These are phyloP conservation scores for Leccinum aurantiacum DNA, from an alignment of 768 basidiomycete species.

Conservation along the genomic window DNA sequence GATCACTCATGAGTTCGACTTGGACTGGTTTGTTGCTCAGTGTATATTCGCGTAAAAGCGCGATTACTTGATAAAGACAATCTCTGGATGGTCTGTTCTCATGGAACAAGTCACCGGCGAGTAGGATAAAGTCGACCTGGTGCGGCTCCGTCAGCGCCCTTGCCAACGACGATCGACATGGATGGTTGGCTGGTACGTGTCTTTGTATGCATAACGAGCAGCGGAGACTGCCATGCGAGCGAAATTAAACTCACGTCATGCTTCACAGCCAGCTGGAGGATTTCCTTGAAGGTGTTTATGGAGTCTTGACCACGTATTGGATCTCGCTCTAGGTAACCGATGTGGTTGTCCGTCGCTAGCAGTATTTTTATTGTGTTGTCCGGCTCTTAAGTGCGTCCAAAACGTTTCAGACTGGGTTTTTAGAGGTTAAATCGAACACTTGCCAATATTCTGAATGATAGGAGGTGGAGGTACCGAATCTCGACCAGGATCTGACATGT, in stretches of 20 bases:
- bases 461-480: conserved; percentile 33
- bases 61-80: conserved; percentile 85
- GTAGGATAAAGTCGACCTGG: conserved; percentile 93
- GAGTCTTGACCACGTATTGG: conserved; percentile 94
- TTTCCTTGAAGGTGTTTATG: conserved; percentile 93
- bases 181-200: not conserved
- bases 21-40: conserved; percentile 87
- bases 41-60: conserved; percentile 87
- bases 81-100: conserved; percentile 95
- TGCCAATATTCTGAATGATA: conserved; percentile 41
- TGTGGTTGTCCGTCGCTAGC: conserved; percentile 94
- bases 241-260: conserved; percentile 61
- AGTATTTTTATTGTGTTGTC: conserved; percentile 79
- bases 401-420: conserved; percentile 3
- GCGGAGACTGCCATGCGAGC: not conserved
- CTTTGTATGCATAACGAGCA: not conserved
- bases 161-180: not conserved
- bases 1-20: conserved; percentile 90
- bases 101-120: conserved; percentile 96
- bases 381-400: conserved; percentile 38
- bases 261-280: conserved; percentile 87
- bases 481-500: conserved; percentile 29
- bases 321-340: conserved; percentile 93
- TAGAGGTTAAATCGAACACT: conserved; percentile 19
- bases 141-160: conserved; percentile 3